Conservation (phyloP, 768 basidiomycete species). For the Paxillus rubicundulus region DNA sequence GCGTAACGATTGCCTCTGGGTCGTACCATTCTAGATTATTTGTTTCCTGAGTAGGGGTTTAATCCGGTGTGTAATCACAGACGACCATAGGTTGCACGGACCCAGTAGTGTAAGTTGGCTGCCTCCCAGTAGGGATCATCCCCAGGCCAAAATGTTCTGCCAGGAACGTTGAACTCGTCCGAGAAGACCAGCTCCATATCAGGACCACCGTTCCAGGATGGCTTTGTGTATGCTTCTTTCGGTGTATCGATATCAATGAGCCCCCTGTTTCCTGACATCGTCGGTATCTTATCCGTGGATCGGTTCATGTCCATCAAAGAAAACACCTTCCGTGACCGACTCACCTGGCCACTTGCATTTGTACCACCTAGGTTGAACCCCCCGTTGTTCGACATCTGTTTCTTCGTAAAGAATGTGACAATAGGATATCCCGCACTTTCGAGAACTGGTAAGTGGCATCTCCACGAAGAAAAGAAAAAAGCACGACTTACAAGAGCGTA, state of each 20-base stretch:
- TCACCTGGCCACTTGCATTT: slow-evolving; percentile 71
- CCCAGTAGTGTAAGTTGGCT: slow-evolving; percentile 42
- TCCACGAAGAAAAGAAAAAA: not conserved
- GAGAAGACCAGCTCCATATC: slow-evolving; percentile 64
- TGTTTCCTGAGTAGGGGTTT: slow-evolving; percentile 34
- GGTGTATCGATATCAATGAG: slow-evolving; percentile 64
- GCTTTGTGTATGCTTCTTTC: slow-evolving; percentile 47
- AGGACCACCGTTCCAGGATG: slow-evolving; percentile 58
- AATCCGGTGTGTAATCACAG: slow-evolving; percentile 24
- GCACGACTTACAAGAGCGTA: slow-evolving; percentile 56
- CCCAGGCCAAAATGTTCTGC: slow-evolving; percentile 75
- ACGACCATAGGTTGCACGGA: slow-evolving; percentile 28
- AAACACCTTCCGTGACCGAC: not conserved
- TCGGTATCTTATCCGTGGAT: slow-evolving; percentile 44
- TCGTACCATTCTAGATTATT: slow-evolving; percentile 60
- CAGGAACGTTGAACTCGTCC: slow-evolving; percentile 78
- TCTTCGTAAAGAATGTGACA: slow-evolving; percentile 36
- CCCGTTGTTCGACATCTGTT: slow-evolving; percentile 33
- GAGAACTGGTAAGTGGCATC: not conserved
- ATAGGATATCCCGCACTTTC: slow-evolving; percentile 45
- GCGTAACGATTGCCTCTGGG: slow-evolving; percentile 49
- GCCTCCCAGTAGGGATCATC: slow-evolving; percentile 87
- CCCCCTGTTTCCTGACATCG: slow-evolving; percentile 51
- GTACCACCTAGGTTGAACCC: slow-evolving; percentile 68
- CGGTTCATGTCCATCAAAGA: not conserved